Base-by-base conservation (phyloP, 805 yeast species). In the Cephaloascus albidus region DNA sequence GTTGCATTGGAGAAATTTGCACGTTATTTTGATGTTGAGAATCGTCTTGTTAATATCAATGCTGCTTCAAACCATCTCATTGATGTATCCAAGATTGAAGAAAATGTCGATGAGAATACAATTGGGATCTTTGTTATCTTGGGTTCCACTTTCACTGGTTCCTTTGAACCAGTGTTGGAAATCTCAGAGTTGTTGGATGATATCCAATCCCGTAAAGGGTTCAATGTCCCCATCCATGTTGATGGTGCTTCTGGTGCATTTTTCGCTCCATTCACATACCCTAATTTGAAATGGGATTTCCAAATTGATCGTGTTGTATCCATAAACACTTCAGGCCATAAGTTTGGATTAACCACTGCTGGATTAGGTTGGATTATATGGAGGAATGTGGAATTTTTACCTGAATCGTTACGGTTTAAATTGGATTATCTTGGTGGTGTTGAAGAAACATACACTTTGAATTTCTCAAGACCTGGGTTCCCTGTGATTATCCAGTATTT, bases 1-100 rank as follows among this genome's bases (percentile, higher is more conserved):
- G 96, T 89, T 36, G 96, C 96, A 0, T 68, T 89, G 51, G 96
- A 88, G 63, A 88, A 88, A 65, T 89, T 89, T 62, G 96, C 96
- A 14, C 70, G 95, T 38, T 88, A 88, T 63, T 89, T 88, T 60
- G 96, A 88, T 51, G 96, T 88, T 36, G 96, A 88, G 55, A 74
- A 84, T 45, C 71, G 95, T 49, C 58, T 85, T 46, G 71, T 89
- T 43, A 80, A 82, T 12, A 86, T 86, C 20, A 66, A 70, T 18
- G 70, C 65, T 38, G 68, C 72, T 36, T 67, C 78, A 36, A 76
- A 78, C 48, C 84, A 81, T 59, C 67, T 80, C 43, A 67, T 88
- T 51, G 89, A 85, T 53, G 58, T 72, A 20, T 51, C 69, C 28
- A 66, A 74, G 47, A 69, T 89, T 53, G 70, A 70, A 54, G 78